These are phyloP conservation scores for Sphagnum fallax DNA, from an alignment of 228 moss, liverwort and hornwort species.

Conservation along the genomic window DNA sequence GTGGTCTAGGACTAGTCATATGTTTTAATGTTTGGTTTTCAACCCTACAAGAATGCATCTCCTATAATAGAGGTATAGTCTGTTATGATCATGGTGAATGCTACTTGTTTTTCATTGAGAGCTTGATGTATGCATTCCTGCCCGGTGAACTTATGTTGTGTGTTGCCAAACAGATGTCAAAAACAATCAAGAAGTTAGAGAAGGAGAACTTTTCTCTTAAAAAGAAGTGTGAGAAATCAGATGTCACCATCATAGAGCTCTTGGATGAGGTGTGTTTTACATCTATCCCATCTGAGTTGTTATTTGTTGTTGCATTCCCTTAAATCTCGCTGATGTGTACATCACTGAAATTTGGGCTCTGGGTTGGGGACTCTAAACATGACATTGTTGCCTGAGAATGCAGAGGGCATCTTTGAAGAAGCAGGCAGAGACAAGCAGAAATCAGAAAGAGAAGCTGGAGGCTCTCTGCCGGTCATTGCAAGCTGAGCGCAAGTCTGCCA, in stretches of 20 bases:
- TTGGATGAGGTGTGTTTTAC: conserved; percentile 65
- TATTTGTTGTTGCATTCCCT: background rate
- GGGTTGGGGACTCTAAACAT: background rate
- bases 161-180: conserved; percentile 59
- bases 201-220: conserved; percentile 81
- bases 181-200: conserved; percentile 91
- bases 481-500: conserved; percentile 72
- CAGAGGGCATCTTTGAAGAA: conserved; percentile 85
- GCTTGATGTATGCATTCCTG: background rate
- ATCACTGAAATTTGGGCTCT: background rate
- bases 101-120: too few species aligned
- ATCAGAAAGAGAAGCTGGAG: conserved; percentile 90
- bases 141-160: background rate
- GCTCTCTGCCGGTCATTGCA: conserved; percentile 94
- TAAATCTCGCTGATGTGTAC: background rate
- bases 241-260: conserved; percentile 86
- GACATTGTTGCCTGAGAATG: background rate
- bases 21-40: too few species aligned
- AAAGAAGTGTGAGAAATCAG: conserved; percentile 92
- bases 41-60: too few species aligned
- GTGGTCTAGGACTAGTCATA: too few species aligned
- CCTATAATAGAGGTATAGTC: too few species aligned
- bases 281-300: background rate
- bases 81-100: too few species aligned
- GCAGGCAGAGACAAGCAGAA: conserved; percentile 71